Evolutionary conservation across 352 stramenopile genomes (phyloP), one percentile per base, ranked within the genome.

Genomic region (Phytophthora europaea): DNA sequence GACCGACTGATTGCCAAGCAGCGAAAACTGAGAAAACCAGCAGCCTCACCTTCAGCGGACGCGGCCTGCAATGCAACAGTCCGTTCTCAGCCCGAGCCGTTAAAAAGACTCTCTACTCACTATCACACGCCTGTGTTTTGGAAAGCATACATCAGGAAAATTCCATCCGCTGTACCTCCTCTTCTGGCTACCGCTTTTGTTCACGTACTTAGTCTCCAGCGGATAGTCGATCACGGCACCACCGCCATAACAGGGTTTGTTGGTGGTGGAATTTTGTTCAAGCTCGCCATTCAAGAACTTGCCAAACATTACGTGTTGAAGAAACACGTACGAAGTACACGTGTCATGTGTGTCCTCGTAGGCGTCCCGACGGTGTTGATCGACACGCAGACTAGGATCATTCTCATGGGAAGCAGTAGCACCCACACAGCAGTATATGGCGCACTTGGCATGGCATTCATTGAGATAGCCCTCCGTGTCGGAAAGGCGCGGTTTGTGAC

Each of bases 321-420:
- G 4, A 73, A 71, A 15, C 45, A 50, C 3, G 56, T 78, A 7
- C 48, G 75, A 6, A 73, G 80, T 36, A 78, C 51, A 5, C 76
- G 76, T 7, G 65, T 63, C 12, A 87, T 84, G 57, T 83, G 65
- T 18, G 50, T 80, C 1, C 34, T 68, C 0, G 73, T 83, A 0
- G 73, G 67, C 2, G 22, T 86, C 8, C 79, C 73, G 6, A 82
- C 76, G 1, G 75, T 86, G 16, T 38, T 83, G 20, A 81, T 87
- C 43, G 77, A 87, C 45, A 86, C 74, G 1, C 76, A 87, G 18
- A 50, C 78, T 5, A 70, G 80, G 26, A 67, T 84, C 9, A 66
- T 78, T 56, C 40, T 87, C 20, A 59, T 81, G 16, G 65, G 73
- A 13, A 69, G 48, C 0, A 65, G 71, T 1, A 78, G 23, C 13